Evolutionary conservation across 352 stramenopile genomes (phyloP).

Genomic region (Phytopythium boreale): DNA sequence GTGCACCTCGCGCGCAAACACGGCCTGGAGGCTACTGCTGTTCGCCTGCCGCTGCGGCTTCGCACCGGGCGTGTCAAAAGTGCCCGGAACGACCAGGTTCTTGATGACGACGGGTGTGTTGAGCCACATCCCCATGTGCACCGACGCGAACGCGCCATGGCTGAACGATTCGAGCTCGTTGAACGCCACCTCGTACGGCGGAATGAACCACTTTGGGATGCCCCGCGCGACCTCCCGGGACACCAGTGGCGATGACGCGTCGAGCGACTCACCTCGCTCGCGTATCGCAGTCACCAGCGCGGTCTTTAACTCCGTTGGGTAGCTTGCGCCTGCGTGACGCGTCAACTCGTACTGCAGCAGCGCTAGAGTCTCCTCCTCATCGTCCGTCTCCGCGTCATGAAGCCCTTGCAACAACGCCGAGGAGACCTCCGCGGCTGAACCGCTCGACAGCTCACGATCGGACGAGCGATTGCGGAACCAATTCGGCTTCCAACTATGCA

Average conservation of each 20-base stretch:
- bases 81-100: slow-evolving; percentile 12
- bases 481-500: slow-evolving; percentile 27
- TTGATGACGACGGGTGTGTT: slow-evolving; percentile 34
- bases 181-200: slow-evolving; percentile 31
- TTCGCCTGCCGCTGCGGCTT: slow-evolving; percentile 3
- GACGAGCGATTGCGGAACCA: slow-evolving; percentile 20
- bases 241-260: slow-evolving; percentile 1
- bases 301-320: slow-evolving; percentile 18
- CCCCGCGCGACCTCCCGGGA: slow-evolving; percentile 3
- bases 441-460: slow-evolving; percentile 11
- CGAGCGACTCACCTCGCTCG: slow-evolving; percentile 11
- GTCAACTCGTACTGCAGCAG: slow-evolving; percentile 28
- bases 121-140: slow-evolving; percentile 28
- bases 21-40: not conserved
- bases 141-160: slow-evolving; percentile 26
- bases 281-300: slow-evolving; percentile 14
- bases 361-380: slow-evolving; percentile 24
- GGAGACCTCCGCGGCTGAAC: not conserved
- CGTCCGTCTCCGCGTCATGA: slow-evolving; percentile 6
- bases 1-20: slow-evolving; percentile 28
- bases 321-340: slow-evolving; percentile 16
- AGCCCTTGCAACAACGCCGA: slow-evolving; percentile 17
- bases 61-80: not conserved
- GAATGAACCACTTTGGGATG: slow-evolving; percentile 33
- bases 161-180: slow-evolving; percentile 20